Evolutionary conservation across 768 basidiomycete genomes (phyloP).

Genomic region (Melanogaster broomeanus): DNA sequence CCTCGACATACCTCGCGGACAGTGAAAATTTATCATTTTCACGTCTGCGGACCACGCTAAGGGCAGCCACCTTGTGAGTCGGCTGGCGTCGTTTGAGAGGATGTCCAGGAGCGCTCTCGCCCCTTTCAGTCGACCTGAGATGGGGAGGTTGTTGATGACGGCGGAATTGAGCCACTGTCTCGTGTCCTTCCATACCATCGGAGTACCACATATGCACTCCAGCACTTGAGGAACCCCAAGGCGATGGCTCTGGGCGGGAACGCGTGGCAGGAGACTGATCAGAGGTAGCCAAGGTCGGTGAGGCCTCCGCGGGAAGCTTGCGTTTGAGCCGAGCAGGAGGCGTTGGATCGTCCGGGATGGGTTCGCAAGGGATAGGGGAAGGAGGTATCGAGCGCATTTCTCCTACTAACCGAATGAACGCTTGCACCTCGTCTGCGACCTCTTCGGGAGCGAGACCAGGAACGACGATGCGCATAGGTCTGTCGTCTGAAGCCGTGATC

Average conservation of each 20-base stretch:
- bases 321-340: neutral
- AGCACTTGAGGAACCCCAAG: neutral
- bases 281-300: neutral
- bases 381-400: conserved; percentile 9
- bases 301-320: neutral
- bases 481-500: conserved; percentile 35
- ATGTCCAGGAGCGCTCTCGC: neutral
- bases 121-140: neutral
- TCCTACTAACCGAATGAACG: conserved; percentile 20
- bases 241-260: neutral
- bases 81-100: conserved; percentile 9
- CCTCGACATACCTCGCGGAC: conserved; percentile 26
- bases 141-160: neutral
- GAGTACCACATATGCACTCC: conserved; percentile 11
- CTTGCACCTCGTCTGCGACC: conserved; percentile 21
- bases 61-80: neutral
- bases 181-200: conserved; percentile 6
- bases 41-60: conserved; percentile 5
- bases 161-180: conserved; percentile 7
- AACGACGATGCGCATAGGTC: conserved; percentile 37
- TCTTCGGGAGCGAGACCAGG: conserved; percentile 35
- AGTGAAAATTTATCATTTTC: conserved; percentile 24
- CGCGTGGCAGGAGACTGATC: conserved; percentile 2
- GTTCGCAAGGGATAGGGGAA: neutral
- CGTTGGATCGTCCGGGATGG: neutral